Evolutionary conservation across 495 filamentous ascomycete genomes (phyloP).

Genomic region (Penicillium egyptiacum): DNA sequence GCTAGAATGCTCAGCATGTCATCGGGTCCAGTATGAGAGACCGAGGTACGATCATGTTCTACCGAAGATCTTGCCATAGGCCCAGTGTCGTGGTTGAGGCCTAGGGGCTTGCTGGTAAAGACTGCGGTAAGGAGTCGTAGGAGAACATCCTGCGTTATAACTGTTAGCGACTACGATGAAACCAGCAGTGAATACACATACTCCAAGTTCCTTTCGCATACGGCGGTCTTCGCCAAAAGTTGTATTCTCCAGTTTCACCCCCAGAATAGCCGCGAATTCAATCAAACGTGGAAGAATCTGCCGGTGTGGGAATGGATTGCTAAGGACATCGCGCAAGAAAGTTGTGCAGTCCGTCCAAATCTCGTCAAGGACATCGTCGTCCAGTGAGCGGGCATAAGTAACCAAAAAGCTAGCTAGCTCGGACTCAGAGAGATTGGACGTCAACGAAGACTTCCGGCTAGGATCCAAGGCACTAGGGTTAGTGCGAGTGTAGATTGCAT

Average conservation of each 20-base stretch:
- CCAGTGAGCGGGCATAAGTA: conserved; percentile 82
- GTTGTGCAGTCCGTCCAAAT: conserved; percentile 95
- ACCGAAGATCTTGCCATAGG: conserved; percentile 43
- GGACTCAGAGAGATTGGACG: conserved; percentile 74
- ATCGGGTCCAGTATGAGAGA: conserved; percentile 54
- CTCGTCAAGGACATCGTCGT: conserved; percentile 99
- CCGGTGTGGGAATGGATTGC: conserved; percentile 92
- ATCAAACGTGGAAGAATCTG: conserved; percentile 85
- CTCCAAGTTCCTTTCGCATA: conserved; percentile 89
- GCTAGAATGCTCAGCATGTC: conserved; percentile 81
- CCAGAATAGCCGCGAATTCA: conserved; percentile 84
- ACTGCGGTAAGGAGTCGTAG: conserved; percentile 82
- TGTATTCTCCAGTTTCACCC: conserved; percentile 93
- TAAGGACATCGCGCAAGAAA: conserved; percentile 85
- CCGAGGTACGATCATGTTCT: conserved; percentile 44
- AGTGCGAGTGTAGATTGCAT: conserved; percentile 90
- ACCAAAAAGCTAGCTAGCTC: conserved; percentile 86
- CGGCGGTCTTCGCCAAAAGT: conserved; percentile 94
- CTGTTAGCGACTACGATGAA: conserved; percentile 28
- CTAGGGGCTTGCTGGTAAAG: conserved; percentile 82
- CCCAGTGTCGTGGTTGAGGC: conserved; percentile 48
- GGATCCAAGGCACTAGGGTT: conserved; percentile 80
- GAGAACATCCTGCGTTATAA: conserved; percentile 71
- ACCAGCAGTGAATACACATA: conserved; percentile 45
- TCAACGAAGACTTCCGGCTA: conserved; percentile 78